A percentile compares a stretch with the other conserved stretches of the same genome.
Evolutionary conservation across 768 basidiomycete genomes (phyloP).

Genomic region (Antrodiella citrinella): DNA sequence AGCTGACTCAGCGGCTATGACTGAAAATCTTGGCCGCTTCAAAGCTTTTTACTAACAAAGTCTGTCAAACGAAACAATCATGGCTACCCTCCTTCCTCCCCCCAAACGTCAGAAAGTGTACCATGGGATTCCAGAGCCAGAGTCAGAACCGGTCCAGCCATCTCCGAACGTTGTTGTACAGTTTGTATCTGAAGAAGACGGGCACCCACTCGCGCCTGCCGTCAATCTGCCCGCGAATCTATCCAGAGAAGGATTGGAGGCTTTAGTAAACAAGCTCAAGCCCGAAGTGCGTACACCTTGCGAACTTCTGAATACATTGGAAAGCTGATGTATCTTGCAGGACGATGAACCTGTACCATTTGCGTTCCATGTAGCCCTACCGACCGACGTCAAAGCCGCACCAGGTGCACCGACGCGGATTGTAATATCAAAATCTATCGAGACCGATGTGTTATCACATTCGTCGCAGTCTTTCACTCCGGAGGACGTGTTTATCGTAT

Average conservation of each 20-base stretch:
- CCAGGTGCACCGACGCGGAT: constrained; percentile 64
- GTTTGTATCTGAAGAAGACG: constrained; percentile 88
- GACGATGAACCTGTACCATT: constrained; percentile 90
- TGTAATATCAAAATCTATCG: constrained; percentile 77
- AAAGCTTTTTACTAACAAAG: not conserved
- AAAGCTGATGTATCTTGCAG: constrained; percentile 24
- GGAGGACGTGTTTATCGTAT: constrained; percentile 83
- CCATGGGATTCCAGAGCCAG: constrained; percentile 64
- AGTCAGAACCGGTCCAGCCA: constrained; percentile 34
- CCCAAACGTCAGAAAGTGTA: constrained; percentile 83
- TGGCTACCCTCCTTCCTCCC: constrained; percentile 83
- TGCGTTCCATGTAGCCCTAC: constrained; percentile 77
- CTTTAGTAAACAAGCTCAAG: constrained; percentile 81
- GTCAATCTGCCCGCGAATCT: constrained; percentile 88
- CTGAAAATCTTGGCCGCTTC: not conserved
- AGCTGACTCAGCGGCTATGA: not conserved
- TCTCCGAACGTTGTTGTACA: constrained; percentile 79
- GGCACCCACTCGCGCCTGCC: constrained; percentile 70
- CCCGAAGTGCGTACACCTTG: constrained; percentile 45
- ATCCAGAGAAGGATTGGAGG: constrained; percentile 73
- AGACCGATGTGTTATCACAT: constrained; percentile 70
- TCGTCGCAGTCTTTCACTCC: constrained; percentile 64
- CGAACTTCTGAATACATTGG: constrained; percentile 5
- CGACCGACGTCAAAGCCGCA: constrained; percentile 38
- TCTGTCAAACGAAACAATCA: constrained; percentile 21